Conservation (phyloP, 768 basidiomycete genomes). For the Podaxis sp. region DNA sequence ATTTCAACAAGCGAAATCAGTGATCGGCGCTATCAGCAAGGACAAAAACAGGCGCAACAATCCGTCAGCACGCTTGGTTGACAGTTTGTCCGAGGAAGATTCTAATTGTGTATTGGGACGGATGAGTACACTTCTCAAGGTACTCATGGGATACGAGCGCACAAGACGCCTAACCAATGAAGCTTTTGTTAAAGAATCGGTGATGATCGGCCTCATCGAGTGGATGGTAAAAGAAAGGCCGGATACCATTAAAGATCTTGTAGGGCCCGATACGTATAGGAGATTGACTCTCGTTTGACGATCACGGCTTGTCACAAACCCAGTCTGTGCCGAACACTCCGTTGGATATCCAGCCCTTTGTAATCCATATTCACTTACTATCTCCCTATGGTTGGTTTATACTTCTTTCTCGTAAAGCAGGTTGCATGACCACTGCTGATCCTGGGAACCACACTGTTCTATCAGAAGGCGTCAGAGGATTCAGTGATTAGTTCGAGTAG, state of each 20-base stretch:
- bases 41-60: not conserved
- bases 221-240: conserved; percentile 1
- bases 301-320: not conserved
- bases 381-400: too few species aligned
- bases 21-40: not conserved
- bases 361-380: too few species aligned
- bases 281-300: not conserved
- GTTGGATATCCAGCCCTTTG: too few species aligned
- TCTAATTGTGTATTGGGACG: conserved; percentile 1
- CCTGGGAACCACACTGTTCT: too few species aligned
- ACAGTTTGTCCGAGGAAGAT: not conserved
- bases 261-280: not conserved
- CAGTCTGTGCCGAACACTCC: too few species aligned
- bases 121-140: not conserved
- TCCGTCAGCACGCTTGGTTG: not conserved
- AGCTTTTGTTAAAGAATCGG: not conserved
- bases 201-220: conserved; percentile 1
- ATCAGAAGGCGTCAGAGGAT: too few species aligned
- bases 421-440: too few species aligned
- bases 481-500: too few species aligned
- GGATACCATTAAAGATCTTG: not conserved
- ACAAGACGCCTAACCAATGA: not conserved
- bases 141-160: not conserved
- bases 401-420: too few species aligned
- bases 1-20: not conserved